Percentiles rank a stretch among this genome's conserved stretches.
These are phyloP conservation scores for Penicillium paneum DNA, from an alignment of 2,329 filamentous ascomycete species.

Conservation along the genomic window DNA sequence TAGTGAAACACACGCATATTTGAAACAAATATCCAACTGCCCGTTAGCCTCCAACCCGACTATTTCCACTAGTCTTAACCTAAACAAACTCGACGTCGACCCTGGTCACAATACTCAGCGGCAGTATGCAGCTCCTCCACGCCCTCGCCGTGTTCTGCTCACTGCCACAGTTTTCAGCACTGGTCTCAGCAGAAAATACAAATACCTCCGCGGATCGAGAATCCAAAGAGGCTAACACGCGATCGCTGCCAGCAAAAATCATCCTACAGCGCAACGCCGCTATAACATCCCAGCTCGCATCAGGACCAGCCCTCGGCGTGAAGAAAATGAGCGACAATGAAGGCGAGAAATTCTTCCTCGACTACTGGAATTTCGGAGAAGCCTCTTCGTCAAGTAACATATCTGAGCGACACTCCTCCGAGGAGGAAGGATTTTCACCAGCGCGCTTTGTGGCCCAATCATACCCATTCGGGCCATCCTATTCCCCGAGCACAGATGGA, in stretches of 20 bases:
- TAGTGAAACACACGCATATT: neutral
- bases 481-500: neutral
- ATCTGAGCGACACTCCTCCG: conserved; percentile 4
- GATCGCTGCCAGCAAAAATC: neutral
- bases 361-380: conserved; percentile 44
- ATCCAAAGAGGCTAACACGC: neutral
- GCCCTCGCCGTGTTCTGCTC: neutral
- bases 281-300: conserved; percentile 30
- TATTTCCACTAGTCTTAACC: neutral
- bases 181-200: neutral
- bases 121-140: neutral
- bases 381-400: conserved; percentile 6
- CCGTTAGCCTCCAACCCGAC: neutral
- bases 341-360: conserved; percentile 48
- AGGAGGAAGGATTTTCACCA: neutral
- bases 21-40: neutral
- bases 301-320: conserved; percentile 30
- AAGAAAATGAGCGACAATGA: conserved; percentile 47
- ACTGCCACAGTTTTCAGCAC: neutral
- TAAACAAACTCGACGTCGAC: too few relatives aligned
- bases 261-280: conserved; percentile 26
- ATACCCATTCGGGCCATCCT: conserved; percentile 9
- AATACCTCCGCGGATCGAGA: neutral
- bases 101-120: neutral
- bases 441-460: conserved; percentile 13